Conservation (phyloP, 2,329 filamentous ascomycete genomes). For the Lecanicillium sp. region DNA sequence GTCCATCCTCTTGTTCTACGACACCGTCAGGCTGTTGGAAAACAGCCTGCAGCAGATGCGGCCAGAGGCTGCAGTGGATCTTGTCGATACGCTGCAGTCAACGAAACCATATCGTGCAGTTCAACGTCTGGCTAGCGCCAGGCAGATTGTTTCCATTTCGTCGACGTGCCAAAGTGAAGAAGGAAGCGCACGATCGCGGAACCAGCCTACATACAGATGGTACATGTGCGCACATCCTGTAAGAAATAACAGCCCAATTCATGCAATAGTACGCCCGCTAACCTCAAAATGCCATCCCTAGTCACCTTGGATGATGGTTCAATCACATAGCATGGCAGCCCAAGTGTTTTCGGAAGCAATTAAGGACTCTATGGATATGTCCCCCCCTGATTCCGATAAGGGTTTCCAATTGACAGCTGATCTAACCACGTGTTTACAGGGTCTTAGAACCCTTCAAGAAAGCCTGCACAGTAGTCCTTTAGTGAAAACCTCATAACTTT, state of each 20-base stretch:
- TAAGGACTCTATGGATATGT: neutral
- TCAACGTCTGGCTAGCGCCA: neutral
- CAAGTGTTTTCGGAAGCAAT: neutral
- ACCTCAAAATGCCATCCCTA: neutral
- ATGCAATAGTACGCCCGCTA: too few species aligned
- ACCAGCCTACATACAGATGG: neutral
- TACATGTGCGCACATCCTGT: neutral
- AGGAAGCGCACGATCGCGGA: neutral
- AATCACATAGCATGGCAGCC: neutral
- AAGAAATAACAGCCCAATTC: neutral
- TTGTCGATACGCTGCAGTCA: neutral
- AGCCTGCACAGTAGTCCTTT: neutral
- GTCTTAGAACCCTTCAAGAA: neutral
- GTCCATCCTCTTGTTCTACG: neutral
- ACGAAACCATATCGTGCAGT: neutral
- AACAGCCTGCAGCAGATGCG: neutral
- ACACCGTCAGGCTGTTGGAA: neutral
- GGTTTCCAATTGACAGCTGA: neutral
- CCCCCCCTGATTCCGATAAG: neutral
- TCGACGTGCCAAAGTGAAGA: neutral
- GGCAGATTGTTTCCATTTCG: neutral
- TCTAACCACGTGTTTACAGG: neutral
- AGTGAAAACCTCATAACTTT: too few species aligned
- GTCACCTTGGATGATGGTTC: neutral
- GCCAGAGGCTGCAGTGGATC: neutral